These are phyloP conservation scores for Mycena vulgaris DNA, from an alignment of 768 basidiomycete genomes.

Conservation along the genomic window DNA sequence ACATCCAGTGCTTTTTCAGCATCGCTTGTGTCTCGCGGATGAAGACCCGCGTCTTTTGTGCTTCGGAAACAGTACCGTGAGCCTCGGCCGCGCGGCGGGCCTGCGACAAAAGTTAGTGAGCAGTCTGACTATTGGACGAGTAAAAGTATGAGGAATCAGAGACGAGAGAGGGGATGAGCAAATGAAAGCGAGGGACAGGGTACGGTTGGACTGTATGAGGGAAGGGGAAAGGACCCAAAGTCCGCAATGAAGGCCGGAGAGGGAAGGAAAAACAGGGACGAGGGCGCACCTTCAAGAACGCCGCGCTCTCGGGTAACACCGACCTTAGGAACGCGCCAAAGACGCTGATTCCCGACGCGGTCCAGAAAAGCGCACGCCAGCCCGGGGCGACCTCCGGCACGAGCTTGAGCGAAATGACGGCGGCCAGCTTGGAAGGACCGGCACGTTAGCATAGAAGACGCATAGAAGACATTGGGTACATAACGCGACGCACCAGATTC, in stretches of 20 bases:
- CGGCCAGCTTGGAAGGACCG: slow-evolving; percentile 62
- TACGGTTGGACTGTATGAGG: not conserved
- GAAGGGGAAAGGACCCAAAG: slow-evolving; percentile 1
- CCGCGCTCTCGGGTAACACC: slow-evolving; percentile 82
- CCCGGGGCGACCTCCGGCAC: slow-evolving; percentile 60
- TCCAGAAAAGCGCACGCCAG: slow-evolving; percentile 91
- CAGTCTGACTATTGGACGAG: slow-evolving; percentile 12
- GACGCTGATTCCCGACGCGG: slow-evolving; percentile 77
- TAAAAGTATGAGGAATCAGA: not conserved
- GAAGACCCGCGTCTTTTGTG: slow-evolving; percentile 79
- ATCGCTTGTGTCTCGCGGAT: slow-evolving; percentile 79
- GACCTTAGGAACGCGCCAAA: slow-evolving; percentile 79
- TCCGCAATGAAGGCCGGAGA: slow-evolving; percentile 8
- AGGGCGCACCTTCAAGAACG: slow-evolving; percentile 40
- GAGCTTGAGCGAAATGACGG: slow-evolving; percentile 83
- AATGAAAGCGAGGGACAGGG: slow-evolving; percentile 3
- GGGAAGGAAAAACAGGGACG: slow-evolving; percentile 9
- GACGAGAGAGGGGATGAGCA: not conserved
- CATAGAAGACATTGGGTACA: slow-evolving; percentile 8
- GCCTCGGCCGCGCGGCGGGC: slow-evolving; percentile 32
- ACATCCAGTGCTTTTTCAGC: slow-evolving; percentile 86
- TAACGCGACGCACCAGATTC: slow-evolving; percentile 16
- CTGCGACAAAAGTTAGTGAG: slow-evolving; percentile 13
- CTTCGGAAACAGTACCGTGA: slow-evolving; percentile 45
- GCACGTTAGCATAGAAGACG: slow-evolving; percentile 17